A percentile compares a stretch with the other conserved stretches of the same genome.
These are phyloP conservation scores for Lasiosphaeriaceae sp. DNA, from an alignment of 495 filamentous ascomycete genomes.

Conservation along the genomic window DNA sequence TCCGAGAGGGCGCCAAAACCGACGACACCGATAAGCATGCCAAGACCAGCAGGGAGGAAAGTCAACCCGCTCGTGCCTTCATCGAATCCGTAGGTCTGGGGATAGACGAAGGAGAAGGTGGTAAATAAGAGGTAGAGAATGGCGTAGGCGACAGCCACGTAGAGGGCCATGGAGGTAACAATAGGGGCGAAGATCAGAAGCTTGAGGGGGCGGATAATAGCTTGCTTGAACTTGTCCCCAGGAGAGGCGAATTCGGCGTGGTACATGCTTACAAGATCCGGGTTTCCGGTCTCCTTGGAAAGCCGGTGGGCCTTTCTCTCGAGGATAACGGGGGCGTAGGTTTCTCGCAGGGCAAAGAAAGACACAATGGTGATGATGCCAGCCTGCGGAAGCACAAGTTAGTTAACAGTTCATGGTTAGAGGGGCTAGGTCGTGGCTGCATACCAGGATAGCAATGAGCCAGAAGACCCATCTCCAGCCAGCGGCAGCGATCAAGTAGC, in stretches of 20 bases:
- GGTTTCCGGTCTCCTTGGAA: constrained; percentile 60
- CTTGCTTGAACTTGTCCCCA: constrained; percentile 45
- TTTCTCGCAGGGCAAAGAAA: constrained; percentile 55
- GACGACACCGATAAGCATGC: constrained; percentile 37
- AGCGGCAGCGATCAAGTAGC: constrained; percentile 39
- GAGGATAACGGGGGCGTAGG: constrained; percentile 62
- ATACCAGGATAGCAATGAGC: constrained; percentile 47
- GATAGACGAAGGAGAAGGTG: constrained; percentile 64
- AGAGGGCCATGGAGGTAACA: constrained; percentile 59
- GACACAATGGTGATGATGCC: constrained; percentile 34
- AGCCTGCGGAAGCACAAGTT: neutral
- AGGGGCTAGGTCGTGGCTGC: too few relatives aligned
- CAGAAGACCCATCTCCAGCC: constrained; percentile 62
- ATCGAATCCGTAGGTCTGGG: constrained; percentile 54
- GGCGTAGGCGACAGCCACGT: constrained; percentile 74
- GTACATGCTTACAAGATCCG: constrained; percentile 38
- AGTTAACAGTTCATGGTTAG: neutral
- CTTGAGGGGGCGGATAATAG: constrained; percentile 56
- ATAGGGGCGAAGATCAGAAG: constrained; percentile 60
- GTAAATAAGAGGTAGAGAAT: constrained; percentile 79
- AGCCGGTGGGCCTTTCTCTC: constrained; percentile 51
- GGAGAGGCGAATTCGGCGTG: constrained; percentile 23
- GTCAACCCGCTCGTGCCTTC: constrained; percentile 57
- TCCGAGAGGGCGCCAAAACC: constrained; percentile 35
- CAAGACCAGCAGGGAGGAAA: constrained; percentile 48